Conservation (phyloP, 352 stramenopile species). For the Globisporangium takayamanum region DNA sequence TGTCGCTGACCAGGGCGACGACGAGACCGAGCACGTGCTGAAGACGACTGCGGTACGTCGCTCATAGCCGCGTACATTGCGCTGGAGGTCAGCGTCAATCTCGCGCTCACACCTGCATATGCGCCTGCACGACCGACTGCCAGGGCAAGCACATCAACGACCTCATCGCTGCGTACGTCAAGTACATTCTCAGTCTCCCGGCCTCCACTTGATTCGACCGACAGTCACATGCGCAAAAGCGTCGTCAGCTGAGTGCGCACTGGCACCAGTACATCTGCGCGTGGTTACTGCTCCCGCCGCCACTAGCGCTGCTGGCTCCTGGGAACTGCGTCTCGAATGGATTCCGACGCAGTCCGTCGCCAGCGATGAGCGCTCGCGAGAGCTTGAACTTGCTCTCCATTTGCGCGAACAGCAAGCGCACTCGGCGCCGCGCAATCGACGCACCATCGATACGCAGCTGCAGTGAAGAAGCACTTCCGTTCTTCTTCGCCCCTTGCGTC, state of each 20-base stretch:
- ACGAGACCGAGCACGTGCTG: slow-evolving; percentile 45
- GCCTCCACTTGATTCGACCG: background rate
- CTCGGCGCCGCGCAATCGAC: slow-evolving; percentile 5
- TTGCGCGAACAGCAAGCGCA: slow-evolving; percentile 41
- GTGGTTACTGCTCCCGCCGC: background rate
- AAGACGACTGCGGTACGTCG: slow-evolving; percentile 32
- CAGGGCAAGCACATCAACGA: slow-evolving; percentile 59
- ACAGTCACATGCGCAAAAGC: background rate
- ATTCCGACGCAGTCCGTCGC: slow-evolving; percentile 23
- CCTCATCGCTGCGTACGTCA: slow-evolving; percentile 41
- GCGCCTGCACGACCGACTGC: background rate
- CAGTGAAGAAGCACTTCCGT: background rate
- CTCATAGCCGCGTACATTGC: background rate
- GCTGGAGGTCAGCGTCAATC: background rate
- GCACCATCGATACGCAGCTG: slow-evolving; percentile 7
- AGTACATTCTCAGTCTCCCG: slow-evolving; percentile 36
- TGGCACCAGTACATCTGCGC: slow-evolving; percentile 53
- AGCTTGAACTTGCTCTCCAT: slow-evolving; percentile 47
- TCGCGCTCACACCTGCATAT: background rate
- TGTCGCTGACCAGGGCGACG: slow-evolving; percentile 25
- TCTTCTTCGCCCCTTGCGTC: background rate
- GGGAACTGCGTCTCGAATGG: slow-evolving; percentile 26
- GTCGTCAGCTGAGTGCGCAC: slow-evolving; percentile 39
- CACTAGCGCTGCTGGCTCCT: background rate
- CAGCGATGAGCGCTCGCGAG: slow-evolving; percentile 21